Percentiles rank a stretch among this genome's conserved stretches.
Conservation (phyloP, 1,139 yeast genomes). For the Petasospora rhodanensis region DNA sequence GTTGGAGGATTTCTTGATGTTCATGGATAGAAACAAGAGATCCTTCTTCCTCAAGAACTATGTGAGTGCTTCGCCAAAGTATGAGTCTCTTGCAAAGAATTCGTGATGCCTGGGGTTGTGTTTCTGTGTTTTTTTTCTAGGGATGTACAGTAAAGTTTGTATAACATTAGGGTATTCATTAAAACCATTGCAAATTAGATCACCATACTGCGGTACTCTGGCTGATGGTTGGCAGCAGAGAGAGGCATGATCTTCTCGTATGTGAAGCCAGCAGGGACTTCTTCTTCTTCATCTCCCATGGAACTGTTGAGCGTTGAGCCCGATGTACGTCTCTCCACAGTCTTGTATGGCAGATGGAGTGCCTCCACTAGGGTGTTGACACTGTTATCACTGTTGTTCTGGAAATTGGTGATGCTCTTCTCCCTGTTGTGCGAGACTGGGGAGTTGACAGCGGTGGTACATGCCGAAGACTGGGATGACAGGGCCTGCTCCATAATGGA, state of each 20-base stretch:
- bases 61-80: conserved; percentile 57
- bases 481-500: conserved; percentile 11
- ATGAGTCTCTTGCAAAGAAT: conserved; percentile 45
- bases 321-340: conserved; percentile 15
- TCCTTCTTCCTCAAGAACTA: conserved; percentile 45
- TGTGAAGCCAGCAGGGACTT: conserved; percentile 17
- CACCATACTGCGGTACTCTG: conserved; percentile 1
- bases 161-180: too few species aligned
- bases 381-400: conserved; percentile 18
- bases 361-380: conserved; percentile 15
- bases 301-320: conserved; percentile 18
- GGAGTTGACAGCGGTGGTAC: conserved; percentile 11
- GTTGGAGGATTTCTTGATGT: conserved; percentile 48
- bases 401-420: conserved; percentile 15
- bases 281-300: conserved; percentile 2
- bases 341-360: background rate
- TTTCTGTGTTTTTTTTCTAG: conserved; percentile 18
- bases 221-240: background rate
- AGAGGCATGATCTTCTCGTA: conserved; percentile 21
- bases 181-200: background rate
- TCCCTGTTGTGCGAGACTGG: conserved; percentile 14
- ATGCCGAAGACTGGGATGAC: conserved; percentile 2
- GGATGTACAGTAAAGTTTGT: too few species aligned
- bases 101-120: too few species aligned
- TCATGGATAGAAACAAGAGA: conserved; percentile 42